phyloP scores from a whole-genome alignment of 169 alveolate genomes.

The Besnoitia besnoiti region DNA sequence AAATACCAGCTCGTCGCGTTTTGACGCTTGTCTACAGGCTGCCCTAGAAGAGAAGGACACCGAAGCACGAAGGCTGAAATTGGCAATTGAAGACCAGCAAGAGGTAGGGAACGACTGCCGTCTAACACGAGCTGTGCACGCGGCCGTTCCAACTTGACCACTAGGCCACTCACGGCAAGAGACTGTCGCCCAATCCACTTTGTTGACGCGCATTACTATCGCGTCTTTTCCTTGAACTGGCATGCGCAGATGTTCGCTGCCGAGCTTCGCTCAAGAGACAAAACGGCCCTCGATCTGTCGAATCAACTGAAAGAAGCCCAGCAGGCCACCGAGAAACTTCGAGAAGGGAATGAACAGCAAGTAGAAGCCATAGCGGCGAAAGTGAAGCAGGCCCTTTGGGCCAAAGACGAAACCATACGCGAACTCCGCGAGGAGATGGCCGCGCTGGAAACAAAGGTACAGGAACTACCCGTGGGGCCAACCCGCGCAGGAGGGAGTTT shows the following conservation, averaged over 20 bases:
- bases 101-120: background rate
- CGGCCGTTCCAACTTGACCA: background rate
- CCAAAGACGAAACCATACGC: conserved; percentile 47
- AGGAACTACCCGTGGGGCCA: background rate
- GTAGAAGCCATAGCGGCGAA: conserved; percentile 40
- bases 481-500: no score
- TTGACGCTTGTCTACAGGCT: background rate
- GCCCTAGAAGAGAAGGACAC: conserved; percentile 2
- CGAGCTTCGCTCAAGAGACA: background rate
- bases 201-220: no score
- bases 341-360: background rate
- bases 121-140: background rate
- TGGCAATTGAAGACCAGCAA: background rate
- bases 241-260: background rate
- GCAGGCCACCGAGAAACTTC: background rate
- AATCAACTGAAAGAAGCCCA: background rate
- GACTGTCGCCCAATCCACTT: no score
- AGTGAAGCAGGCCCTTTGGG: conserved; percentile 45
- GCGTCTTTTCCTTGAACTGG: background rate
- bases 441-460: conserved; percentile 54
- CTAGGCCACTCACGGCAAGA: background rate
- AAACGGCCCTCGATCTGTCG: background rate
- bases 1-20: no score
- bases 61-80: background rate
- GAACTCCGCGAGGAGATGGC: conserved; percentile 32